Evolutionary conservation across 306 rosid genomes (phyloP), one percentile per base, ranked within the genome.

Genomic region (Quercus variabilis): DNA sequence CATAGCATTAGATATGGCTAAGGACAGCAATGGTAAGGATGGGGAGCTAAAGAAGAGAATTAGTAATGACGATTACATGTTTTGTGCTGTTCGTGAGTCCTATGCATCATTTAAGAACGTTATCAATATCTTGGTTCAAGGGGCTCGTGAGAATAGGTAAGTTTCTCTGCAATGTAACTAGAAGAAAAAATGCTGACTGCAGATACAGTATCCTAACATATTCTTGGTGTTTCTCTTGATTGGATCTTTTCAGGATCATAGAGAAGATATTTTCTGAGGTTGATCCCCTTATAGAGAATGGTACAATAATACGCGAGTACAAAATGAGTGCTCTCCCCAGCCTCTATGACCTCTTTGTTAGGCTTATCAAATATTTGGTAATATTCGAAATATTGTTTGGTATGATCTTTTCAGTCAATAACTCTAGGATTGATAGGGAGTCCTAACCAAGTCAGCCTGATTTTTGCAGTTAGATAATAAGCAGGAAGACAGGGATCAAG

Each of bases 1-100:
- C 26, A 95, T 95, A 69, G 99, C 98, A 55, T 80, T 95, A 79
- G 99, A 95, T 87, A 95, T 95, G 99, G 99, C 99, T 71, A 95
- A 91, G 88, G 99, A 92, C 86, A 95, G 99, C 92, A 92, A 92
- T 79, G 99, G 98, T 54, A 95, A 95, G 91, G 99, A 95, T 74
- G 76, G 85, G 76, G 99, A 95, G 84, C 87, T 95, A 67, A 90
- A 85, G 81, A 95, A 95, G 88, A 89, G 98, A 84, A 92, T 95
- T 41, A 82, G 73, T 23, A 67, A 79, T 21, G 98, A 95, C 75
- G 57, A 78, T 74, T 95, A 95, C 80, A 95, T 95, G 99, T 89
- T 89, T 71, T 91, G 98, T 79, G 99, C 99, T 81, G 92, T 95
- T 78, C 86, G 89, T 74, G 99, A 95, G 85, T 91, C 98, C 85